Evolutionary conservation across 805 yeast genomes (phyloP).

Genomic region (Wickerhamomyces xylosicus): DNA sequence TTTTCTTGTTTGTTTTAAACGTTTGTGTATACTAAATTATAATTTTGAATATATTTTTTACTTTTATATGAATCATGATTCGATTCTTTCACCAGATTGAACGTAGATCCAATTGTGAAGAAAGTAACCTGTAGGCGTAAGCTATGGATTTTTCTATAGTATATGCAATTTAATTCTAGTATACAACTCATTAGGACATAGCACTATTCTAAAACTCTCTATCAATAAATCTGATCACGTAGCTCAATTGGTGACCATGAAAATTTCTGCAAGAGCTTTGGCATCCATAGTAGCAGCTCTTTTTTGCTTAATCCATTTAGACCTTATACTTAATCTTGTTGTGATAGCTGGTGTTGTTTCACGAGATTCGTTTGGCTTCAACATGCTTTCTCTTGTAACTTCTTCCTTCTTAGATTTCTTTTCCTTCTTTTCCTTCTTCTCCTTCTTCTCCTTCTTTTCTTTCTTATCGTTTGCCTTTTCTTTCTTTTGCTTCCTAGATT

Average conservation of each 20-base stretch:
- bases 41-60: too few relatives aligned
- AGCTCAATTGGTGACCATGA: conserved; percentile 58
- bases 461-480: conserved; percentile 21
- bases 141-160: too few relatives aligned
- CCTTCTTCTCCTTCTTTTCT: conserved; percentile 17
- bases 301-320: conserved; percentile 83
- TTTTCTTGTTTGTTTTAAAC: too few relatives aligned
- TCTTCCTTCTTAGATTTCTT: conserved; percentile 19
- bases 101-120: too few relatives aligned
- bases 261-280: conserved; percentile 82
- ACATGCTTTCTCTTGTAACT: conserved; percentile 32
- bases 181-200: too few relatives aligned
- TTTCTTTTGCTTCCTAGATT: conserved; percentile 19
- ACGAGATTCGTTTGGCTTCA: conserved; percentile 25
- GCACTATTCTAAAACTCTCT: background rate
- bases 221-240: too few relatives aligned
- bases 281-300: conserved; percentile 87
- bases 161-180: too few relatives aligned
- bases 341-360: conserved; percentile 26
- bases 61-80: too few relatives aligned
- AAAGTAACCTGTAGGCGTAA: too few relatives aligned
- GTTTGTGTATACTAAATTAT: too few relatives aligned
- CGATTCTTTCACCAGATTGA: too few relatives aligned
- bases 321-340: conserved; percentile 65
- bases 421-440: conserved; percentile 22